These are phyloP conservation scores for Ogataea dorogensis DNA, from an alignment of 805 yeast genomes.

Conservation along the genomic window DNA sequence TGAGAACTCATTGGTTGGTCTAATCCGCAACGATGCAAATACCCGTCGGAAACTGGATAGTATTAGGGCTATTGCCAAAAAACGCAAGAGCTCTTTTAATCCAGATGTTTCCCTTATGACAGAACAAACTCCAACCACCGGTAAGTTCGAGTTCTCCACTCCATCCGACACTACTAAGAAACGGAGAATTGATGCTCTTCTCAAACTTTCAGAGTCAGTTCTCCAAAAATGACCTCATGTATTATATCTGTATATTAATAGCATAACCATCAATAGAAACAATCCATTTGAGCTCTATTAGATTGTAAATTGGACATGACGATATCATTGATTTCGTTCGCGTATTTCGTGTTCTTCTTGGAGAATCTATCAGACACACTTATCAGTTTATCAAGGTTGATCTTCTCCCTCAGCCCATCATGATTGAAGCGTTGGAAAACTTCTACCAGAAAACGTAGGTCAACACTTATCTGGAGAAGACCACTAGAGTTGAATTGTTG, in stretches of 20 bases:
- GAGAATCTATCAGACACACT: slow-evolving; percentile 22
- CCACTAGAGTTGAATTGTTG: slow-evolving; percentile 27
- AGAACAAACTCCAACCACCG: slow-evolving; percentile 6
- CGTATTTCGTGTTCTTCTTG: slow-evolving; percentile 20
- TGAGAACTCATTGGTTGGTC: slow-evolving; percentile 17
- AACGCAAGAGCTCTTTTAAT: slow-evolving; percentile 1
- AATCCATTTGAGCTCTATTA: slow-evolving; percentile 30
- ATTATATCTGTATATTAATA: slow-evolving; percentile 11
- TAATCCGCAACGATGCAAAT: slow-evolving; percentile 10
- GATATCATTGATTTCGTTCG: slow-evolving; percentile 17
- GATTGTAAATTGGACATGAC: slow-evolving; percentile 20
- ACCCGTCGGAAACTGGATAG: slow-evolving; percentile 12
- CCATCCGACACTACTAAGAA: slow-evolving; percentile 9
- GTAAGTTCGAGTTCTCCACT: slow-evolving; percentile 14
- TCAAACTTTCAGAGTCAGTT: slow-evolving; percentile 28
- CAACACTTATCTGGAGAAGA: slow-evolving; percentile 25
- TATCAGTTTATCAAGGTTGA: slow-evolving; percentile 22
- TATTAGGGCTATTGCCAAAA: slow-evolving; percentile 14
- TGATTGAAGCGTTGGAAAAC: slow-evolving; percentile 24
- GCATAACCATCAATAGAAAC: slow-evolving; percentile 20
- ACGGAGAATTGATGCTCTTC: slow-evolving; percentile 20
- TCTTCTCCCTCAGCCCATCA: slow-evolving; percentile 14
- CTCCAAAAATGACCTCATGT: slow-evolving; percentile 14
- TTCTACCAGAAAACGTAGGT: slow-evolving; percentile 23
- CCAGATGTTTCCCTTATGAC: slow-evolving; percentile 15